Evolutionary conservation across 1,139 yeast species (phyloP), one percentile per base, ranked within the genome.

Genomic region (Nematodospora anomalae): DNA sequence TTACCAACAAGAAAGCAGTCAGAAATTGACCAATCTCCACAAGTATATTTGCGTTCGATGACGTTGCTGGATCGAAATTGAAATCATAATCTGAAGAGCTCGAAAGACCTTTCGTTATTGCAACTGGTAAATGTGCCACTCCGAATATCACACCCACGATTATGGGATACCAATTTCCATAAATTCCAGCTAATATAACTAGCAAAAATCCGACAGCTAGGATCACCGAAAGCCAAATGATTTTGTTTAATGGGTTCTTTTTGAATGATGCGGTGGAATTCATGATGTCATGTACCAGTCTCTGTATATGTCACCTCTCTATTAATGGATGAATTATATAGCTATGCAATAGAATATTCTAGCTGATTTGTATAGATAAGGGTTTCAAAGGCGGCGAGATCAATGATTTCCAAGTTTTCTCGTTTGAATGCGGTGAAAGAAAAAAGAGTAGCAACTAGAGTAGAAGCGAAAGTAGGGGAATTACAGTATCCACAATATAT

Each of bases 131-230:
- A 42, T 88, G 89, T 3, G 95, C 92, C 28, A 79, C 52, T 27
- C 80, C 68, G 53, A 64, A 75, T 34, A 58, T 60, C 41, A 68
- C 53, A 47, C 81, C 82, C 43, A 77, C 76, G 32, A 80, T 64
- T 28, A 83, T 68, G 3, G 95, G 94, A 46, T 76, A 70, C 95
- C 95, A 86, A 57, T 83, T 84, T 36, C 84, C 83, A 54, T 72
- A 80, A 13, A 84, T 67, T 16, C 90, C 86, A 11, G 94, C 87
- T 14, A 86, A 70, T n/a, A 86, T 80, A 33, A 85, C 81, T 40
- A 85, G 67, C 30, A 87, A 73, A 50, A 86, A 86, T 9, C 96
- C 95, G 55, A 82, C 68, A 1, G 95, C 86, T 31, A 86, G 70
- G 26, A 85, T 79, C 30, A 83, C 70, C 14, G 94, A 80, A 25